Evolutionary conservation across 768 basidiomycete species (phyloP).

Genomic region (Naematelia encephala): DNA sequence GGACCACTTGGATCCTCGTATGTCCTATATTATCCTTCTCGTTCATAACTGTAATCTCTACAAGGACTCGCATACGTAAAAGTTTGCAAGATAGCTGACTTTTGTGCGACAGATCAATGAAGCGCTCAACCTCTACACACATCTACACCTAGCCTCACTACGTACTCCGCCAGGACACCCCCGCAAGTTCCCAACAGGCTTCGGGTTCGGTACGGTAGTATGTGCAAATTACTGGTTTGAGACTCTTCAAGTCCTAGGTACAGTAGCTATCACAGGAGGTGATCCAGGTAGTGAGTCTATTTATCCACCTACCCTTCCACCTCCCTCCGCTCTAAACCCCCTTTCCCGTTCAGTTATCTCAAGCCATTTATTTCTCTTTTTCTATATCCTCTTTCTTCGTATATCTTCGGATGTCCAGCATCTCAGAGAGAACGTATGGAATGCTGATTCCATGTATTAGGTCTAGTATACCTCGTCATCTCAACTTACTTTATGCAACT

Average conservation of each 20-base stretch:
- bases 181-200: constrained; percentile 86
- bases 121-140: constrained; percentile 77
- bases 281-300: constrained; percentile 36
- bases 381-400: background rate
- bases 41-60: background rate
- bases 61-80: background rate
- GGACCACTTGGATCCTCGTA: constrained; percentile 71
- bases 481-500: constrained; percentile 66
- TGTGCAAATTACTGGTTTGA: constrained; percentile 97
- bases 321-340: no score
- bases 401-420: background rate
- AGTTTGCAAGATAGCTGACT: no score
- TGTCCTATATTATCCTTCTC: constrained; percentile 47
- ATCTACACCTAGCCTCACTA: constrained; percentile 75
- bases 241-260: constrained; percentile 66
- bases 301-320: background rate
- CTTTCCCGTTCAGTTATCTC: no score
- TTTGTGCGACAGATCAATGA: constrained; percentile 81
- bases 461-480: constrained; percentile 62
- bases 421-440: background rate
- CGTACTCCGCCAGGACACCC: constrained; percentile 70
- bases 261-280: constrained; percentile 74
- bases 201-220: constrained; percentile 81
- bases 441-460: constrained; percentile 26
- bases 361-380: no score